Percentiles rank a stretch among this genome's conserved stretches.
Evolutionary conservation across 2,329 filamentous ascomycete genomes (phyloP).

Genomic region (Aureobasidium melanogenum): DNA sequence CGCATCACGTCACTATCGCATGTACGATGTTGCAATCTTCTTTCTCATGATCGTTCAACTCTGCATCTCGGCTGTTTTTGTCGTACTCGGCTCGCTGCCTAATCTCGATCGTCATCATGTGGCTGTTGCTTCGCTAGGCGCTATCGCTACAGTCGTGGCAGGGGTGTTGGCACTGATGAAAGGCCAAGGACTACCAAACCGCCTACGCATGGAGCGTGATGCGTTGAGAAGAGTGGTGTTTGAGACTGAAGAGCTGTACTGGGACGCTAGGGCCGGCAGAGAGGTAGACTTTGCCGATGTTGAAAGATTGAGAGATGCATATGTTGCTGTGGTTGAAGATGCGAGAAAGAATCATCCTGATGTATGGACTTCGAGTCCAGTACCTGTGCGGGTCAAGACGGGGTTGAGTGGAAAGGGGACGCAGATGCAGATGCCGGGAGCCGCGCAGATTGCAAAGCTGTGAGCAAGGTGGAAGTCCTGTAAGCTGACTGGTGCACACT

Average conservation of each 20-base stretch:
- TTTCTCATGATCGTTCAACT: slow-evolving; percentile 26
- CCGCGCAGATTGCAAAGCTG: not conserved
- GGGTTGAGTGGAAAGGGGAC: not conserved
- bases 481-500: not conserved
- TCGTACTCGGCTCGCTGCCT: slow-evolving; percentile 25
- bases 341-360: slow-evolving; percentile 28
- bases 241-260: slow-evolving; percentile 28
- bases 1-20: slow-evolving; percentile 21
- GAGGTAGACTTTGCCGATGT: slow-evolving; percentile 25
- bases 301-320: slow-evolving; percentile 26
- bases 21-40: slow-evolving; percentile 24
- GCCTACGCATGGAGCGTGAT: slow-evolving; percentile 26
- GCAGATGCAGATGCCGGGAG: slow-evolving; percentile 2
- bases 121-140: slow-evolving; percentile 25
- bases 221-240: slow-evolving; percentile 25
- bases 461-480: not conserved
- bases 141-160: slow-evolving; percentile 26
- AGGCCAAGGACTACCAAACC: slow-evolving; percentile 28
- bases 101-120: slow-evolving; percentile 20
- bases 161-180: slow-evolving; percentile 27
- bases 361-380: slow-evolving; percentile 20
- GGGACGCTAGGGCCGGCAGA: slow-evolving; percentile 25
- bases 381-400: not conserved
- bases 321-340: slow-evolving; percentile 24
- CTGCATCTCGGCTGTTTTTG: slow-evolving; percentile 27